A percentile compares a stretch with the other conserved stretches of the same genome.
These are phyloP conservation scores for Naegleria gruberi DNA, from an alignment of 208 protist species.

Conservation along the genomic window DNA sequence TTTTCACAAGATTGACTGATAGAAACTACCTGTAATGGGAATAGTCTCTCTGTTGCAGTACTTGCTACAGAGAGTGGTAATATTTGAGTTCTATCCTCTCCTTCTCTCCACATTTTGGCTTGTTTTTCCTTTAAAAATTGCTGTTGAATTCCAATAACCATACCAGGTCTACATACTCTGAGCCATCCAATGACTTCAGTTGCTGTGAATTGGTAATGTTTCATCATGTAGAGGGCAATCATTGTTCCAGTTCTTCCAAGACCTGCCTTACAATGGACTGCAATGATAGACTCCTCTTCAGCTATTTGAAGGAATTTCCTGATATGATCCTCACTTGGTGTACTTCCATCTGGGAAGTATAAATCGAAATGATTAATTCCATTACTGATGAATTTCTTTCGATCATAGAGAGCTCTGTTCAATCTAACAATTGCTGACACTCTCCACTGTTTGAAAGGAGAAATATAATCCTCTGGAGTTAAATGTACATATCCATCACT, in stretches of 20 bases:
- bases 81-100: background rate
- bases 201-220: constrained; percentile 79
- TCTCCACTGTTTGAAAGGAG: constrained; percentile 47
- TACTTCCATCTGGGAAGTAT: constrained; percentile 80
- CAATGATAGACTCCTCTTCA: constrained; percentile 52
- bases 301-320: constrained; percentile 68
- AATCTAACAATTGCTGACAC: constrained; percentile 81
- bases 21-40: background rate
- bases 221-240: constrained; percentile 78
- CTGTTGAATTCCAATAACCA: constrained; percentile 90
- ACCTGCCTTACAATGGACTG: constrained; percentile 90
- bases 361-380: constrained; percentile 83
- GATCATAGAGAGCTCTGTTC: constrained; percentile 82
- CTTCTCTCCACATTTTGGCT: constrained; percentile 36
- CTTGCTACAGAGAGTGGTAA: background rate
- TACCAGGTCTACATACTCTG: constrained; percentile 83
- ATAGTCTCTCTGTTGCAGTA: too few species aligned
- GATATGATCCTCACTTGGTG: constrained; percentile 67
- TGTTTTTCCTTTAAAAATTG: constrained; percentile 73
- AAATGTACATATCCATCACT: constrained; percentile 49
- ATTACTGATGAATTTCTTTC: constrained; percentile 55
- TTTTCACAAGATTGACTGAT: background rate
- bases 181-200: constrained; percentile 80
- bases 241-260: constrained; percentile 89
- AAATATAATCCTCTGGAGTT: constrained; percentile 47